Evolutionary conservation across 1,284 basidiomycete genomes (phyloP).

Genomic region (Cronartium ribicola): DNA sequence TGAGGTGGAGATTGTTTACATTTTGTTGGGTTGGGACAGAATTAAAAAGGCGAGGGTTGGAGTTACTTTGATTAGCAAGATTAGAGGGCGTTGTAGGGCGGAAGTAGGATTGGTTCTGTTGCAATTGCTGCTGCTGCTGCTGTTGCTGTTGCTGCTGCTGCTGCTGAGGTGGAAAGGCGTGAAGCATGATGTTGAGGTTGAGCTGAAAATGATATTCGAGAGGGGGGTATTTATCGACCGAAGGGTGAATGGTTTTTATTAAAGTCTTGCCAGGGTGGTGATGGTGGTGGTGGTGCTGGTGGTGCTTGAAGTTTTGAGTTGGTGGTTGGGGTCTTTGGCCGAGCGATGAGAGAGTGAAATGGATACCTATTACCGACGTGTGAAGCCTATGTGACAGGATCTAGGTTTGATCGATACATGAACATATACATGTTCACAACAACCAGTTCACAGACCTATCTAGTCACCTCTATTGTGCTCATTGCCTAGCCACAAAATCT

Average conservation of each 20-base stretch:
- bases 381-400: not conserved
- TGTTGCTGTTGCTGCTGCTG: not conserved
- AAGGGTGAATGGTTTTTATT: not conserved
- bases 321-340: not conserved
- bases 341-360: not conserved
- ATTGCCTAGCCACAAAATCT: no score
- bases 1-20: slow-evolving; percentile 22
- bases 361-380: no score
- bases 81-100: not conserved
- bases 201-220: not conserved
- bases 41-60: not conserved
- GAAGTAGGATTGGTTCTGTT: slow-evolving; percentile 1
- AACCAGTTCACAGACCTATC: no score
- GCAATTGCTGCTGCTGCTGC: not conserved
- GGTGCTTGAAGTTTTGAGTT: not conserved
- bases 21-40: not conserved
- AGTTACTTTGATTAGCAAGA: not conserved
- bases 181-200: not conserved
- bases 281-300: not conserved
- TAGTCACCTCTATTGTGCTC: no score
- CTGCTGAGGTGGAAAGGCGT: not conserved
- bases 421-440: no score
- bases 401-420: not conserved
- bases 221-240: not conserved
- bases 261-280: not conserved